These are phyloP conservation scores for Steccherinum ochraceum DNA, from an alignment of 768 basidiomycete genomes.

Conservation along the genomic window DNA sequence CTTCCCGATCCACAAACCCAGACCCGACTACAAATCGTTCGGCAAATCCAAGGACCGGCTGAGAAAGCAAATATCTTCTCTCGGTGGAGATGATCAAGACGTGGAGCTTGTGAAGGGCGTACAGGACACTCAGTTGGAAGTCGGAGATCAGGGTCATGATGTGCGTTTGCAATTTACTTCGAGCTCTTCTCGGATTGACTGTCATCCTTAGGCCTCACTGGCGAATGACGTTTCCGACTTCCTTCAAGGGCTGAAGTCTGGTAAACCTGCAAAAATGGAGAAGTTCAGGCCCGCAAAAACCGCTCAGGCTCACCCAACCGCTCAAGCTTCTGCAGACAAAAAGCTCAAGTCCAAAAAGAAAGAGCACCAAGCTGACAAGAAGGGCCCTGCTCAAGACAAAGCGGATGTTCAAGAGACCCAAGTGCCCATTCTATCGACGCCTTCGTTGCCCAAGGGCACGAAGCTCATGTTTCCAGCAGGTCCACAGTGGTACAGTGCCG, in stretches of 20 bases:
- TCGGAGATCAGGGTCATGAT: conserved; percentile 17
- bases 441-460: conserved; percentile 4
- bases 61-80: conserved; percentile 23
- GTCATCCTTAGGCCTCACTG: conserved; percentile 33
- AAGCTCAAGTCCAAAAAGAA: neutral
- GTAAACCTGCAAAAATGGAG: conserved; percentile 4
- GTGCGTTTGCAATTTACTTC: conserved; percentile 17
- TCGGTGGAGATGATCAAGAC: conserved; percentile 45
- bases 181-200: conserved; percentile 1
- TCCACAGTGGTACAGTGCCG: conserved; percentile 50
- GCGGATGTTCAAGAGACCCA: neutral
- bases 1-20: neutral
- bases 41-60: neutral
- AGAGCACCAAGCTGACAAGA: neutral
- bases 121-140: conserved; percentile 21
- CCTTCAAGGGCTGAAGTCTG: conserved; percentile 34
- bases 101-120: conserved; percentile 37
- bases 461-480: conserved; percentile 26
- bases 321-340: neutral
- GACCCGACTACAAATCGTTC: conserved; percentile 1
- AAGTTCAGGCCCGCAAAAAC: neutral
- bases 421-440: neutral
- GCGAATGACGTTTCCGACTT: conserved; percentile 42
- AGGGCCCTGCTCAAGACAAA: neutral
- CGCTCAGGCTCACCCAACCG: neutral